phyloP scores from a whole-genome alignment of 495 filamentous ascomycete species.

The Filosporella fistucella region DNA sequence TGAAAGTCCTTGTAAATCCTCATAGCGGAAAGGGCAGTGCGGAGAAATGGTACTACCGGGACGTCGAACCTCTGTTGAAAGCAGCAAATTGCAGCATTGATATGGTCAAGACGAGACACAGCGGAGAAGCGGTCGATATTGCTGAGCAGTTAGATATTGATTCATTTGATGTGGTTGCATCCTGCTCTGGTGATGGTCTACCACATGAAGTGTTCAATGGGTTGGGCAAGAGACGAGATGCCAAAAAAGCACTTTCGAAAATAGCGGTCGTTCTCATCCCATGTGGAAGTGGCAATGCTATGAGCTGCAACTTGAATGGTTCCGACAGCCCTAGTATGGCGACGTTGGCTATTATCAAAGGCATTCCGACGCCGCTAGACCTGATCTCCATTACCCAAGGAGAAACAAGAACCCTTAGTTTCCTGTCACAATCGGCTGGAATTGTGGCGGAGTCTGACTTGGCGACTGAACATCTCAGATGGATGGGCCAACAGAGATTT shows the following conservation, averaged over 20 bases:
- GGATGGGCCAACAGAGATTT: constrained; percentile 86
- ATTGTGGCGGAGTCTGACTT: constrained; percentile 88
- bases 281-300: constrained; percentile 89
- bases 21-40: constrained; percentile 82
- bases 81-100: constrained; percentile 76
- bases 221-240: constrained; percentile 69
- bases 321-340: constrained; percentile 72
- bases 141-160: constrained; percentile 74
- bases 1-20: constrained; percentile 88
- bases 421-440: constrained; percentile 86
- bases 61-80: constrained; percentile 78
- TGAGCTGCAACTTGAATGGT: constrained; percentile 86
- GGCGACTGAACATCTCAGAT: constrained; percentile 83
- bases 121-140: constrained; percentile 76
- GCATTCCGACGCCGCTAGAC: constrained; percentile 74
- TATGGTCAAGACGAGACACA: constrained; percentile 65
- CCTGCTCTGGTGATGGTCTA: constrained; percentile 89
- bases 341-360: constrained; percentile 80
- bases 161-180: constrained; percentile 75
- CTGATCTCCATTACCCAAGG: constrained; percentile 85
- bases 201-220: constrained; percentile 96
- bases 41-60: constrained; percentile 62
- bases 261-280: constrained; percentile 88
- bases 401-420: constrained; percentile 65
- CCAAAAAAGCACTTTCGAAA: constrained; percentile 65